Percentiles rank a stretch among this genome's conserved stretches.
Evolutionary conservation across 176 grass and related monocot species (phyloP).

Genomic region (Rhynchospora pubera): DNA sequence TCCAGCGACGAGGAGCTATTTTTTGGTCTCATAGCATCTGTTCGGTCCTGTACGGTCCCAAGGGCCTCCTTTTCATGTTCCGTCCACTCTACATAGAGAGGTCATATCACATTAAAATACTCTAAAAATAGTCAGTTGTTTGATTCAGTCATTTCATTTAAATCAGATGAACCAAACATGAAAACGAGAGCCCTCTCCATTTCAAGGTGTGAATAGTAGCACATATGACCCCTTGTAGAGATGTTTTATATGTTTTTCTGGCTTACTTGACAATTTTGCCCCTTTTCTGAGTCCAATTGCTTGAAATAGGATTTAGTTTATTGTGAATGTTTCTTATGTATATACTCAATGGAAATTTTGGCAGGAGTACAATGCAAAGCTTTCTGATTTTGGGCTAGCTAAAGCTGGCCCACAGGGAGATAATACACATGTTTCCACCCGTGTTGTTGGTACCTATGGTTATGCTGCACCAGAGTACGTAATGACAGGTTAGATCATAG

Average conservation of each 20-base stretch:
- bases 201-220: too few species aligned
- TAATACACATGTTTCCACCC: slow-evolving; percentile 83
- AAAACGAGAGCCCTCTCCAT: too few species aligned
- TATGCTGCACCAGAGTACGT: slow-evolving; percentile 93
- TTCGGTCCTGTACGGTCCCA: too few species aligned
- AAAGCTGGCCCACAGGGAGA: slow-evolving; percentile 87
- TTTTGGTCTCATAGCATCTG: too few species aligned
- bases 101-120: too few species aligned
- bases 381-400: slow-evolving; percentile 85
- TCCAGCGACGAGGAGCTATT: too few species aligned
- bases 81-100: too few species aligned
- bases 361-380: slow-evolving; percentile 86
- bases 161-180: too few species aligned
- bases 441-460: slow-evolving; percentile 82
- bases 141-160: too few species aligned
- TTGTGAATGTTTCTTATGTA: slow-evolving; percentile 16
- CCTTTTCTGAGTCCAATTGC: neutral
- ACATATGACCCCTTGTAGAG: too few species aligned
- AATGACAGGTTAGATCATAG: slow-evolving; percentile 66
- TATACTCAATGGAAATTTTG: neutral
- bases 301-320: neutral
- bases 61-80: too few species aligned
- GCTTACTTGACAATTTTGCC: neutral
- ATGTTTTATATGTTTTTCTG: neutral
- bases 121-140: too few species aligned